Base-by-base conservation (phyloP, 352 stramenopile genomes). In the Pythium dissimile region DNA sequence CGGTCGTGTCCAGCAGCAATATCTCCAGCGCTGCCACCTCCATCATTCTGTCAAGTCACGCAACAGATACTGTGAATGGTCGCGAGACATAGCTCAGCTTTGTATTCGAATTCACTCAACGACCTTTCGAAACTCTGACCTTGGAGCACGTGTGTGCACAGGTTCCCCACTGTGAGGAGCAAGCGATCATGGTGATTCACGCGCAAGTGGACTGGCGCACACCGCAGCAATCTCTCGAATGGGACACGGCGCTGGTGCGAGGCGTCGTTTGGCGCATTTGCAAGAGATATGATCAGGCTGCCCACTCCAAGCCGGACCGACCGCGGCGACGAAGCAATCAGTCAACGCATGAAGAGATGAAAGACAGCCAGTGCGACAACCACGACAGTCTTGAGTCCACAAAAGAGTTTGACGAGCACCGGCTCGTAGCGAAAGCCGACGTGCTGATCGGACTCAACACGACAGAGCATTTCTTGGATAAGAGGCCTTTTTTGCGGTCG, bases 381-480 rank as follows among this genome's bases (percentile, higher is more conserved):
- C 35, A 2, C 16, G 11, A 46, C 8, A 26, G 5, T 15, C 26
- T 20, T 34, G 5, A 18, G 15, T 24, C 8, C n/a, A n/a, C n/a
- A n/a, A n/a, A n/a, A n/a, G n/a, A 16, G 44, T 41, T 64, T 48
- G 26, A 80, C 2, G 75, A 84, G 8, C 54, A 79, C 12, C 51
- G 70, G n/a, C 48, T 64, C 27, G 81, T 88, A 21, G 49, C 77
- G 18, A 89, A 89, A 46, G 71, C 73, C 0, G 75, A 89, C 27
- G 66, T 89, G 20, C 60, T 89, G 23, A 38, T 75, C 1, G 62
- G 64, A 1, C 59, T 89, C 13, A 73, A 84, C 49, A 75, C 52
- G 0, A 55, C 72, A 2, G 62, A 69, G 0, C 50, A 62, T 0
- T 86, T 71, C 51, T 69, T 89, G 4, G 37, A 66, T 4, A 88